Percentiles rank a stretch among this genome's conserved stretches.
phyloP scores from a whole-genome alignment of 2,329 filamentous ascomycete genomes.

The Decorospora gaudefroyi region DNA sequence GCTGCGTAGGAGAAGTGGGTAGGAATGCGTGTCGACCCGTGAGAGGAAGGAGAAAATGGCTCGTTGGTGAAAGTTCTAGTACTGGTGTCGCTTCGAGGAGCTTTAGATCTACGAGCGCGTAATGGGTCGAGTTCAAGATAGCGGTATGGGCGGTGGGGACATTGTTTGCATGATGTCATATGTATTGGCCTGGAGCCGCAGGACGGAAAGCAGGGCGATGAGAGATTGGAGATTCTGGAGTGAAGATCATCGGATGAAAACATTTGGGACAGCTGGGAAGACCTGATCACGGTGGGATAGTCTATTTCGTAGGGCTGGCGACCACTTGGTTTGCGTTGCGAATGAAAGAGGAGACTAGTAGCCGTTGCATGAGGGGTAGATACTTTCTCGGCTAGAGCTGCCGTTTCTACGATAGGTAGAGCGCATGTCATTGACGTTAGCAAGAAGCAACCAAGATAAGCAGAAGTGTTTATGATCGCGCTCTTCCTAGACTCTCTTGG shows the following conservation, averaged over 20 bases:
- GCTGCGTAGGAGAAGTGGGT: conserved; percentile 15
- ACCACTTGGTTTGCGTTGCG: too few species aligned
- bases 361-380: conserved; percentile 11
- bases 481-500: too few species aligned
- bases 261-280: too few species aligned
- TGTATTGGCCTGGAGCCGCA: conserved; percentile 17
- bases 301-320: too few species aligned
- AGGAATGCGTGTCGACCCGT: conserved; percentile 22
- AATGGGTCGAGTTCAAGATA: background rate
- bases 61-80: conserved; percentile 23
- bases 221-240: conserved; percentile 6
- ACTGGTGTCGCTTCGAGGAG: conserved; percentile 20
- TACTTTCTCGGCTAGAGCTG: conserved; percentile 21
- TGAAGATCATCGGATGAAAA: background rate
- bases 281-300: too few species aligned
- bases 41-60: conserved; percentile 9
- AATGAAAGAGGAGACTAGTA: conserved; percentile 12
- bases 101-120: conserved; percentile 4
- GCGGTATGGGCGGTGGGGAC: conserved; percentile 17
- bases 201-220: conserved; percentile 13
- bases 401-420: conserved; percentile 13
- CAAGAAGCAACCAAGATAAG: conserved; percentile 6
- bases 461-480: too few species aligned
- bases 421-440: conserved; percentile 4
- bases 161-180: conserved; percentile 26